Evolutionary conservation across 1,284 basidiomycete genomes (phyloP).

Genomic region (Tremellales sp.): DNA sequence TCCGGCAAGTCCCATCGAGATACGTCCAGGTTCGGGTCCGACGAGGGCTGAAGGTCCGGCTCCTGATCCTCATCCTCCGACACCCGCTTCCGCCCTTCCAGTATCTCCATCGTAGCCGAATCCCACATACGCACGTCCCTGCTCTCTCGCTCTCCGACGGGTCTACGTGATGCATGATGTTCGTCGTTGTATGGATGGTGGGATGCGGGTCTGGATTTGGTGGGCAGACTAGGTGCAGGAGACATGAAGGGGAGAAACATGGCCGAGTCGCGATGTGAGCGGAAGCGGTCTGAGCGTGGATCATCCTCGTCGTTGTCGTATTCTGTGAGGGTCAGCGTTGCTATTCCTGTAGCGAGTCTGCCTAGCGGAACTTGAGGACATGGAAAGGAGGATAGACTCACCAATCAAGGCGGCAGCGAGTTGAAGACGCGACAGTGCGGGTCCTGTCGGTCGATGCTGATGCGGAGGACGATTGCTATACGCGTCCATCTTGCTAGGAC

Average conservation of each 20-base stretch:
- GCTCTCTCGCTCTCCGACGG: constrained; percentile 6
- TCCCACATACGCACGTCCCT: too few relatives aligned
- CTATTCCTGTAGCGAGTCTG: too few relatives aligned
- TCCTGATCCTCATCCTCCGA: constrained; percentile 4
- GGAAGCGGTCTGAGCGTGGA: constrained; percentile 11
- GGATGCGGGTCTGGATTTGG: too few relatives aligned
- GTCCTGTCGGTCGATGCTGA: too few relatives aligned
- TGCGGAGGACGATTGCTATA: too few relatives aligned
- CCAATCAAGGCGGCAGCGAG: constrained; percentile 41
- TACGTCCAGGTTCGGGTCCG: constrained; percentile 15
- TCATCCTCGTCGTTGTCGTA: constrained; percentile 42
- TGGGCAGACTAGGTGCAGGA: too few relatives aligned
- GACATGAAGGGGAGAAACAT: constrained; percentile 41
- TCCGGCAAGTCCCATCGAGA: constrained; percentile 23
- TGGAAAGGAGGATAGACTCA: constrained; percentile 6
- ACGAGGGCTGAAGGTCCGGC: too few relatives aligned
- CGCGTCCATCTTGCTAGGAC: too few relatives aligned
- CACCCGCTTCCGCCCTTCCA: background rate
- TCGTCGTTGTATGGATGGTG: too few relatives aligned
- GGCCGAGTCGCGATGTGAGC: constrained; percentile 29
- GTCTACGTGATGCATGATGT: too few relatives aligned
- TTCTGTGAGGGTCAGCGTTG: constrained; percentile 19
- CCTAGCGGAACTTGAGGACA: background rate
- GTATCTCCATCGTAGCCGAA: background rate
- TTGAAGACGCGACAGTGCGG: too few relatives aligned